Base-by-base conservation (phyloP, 805 yeast species). In the Candida gorgasii region DNA sequence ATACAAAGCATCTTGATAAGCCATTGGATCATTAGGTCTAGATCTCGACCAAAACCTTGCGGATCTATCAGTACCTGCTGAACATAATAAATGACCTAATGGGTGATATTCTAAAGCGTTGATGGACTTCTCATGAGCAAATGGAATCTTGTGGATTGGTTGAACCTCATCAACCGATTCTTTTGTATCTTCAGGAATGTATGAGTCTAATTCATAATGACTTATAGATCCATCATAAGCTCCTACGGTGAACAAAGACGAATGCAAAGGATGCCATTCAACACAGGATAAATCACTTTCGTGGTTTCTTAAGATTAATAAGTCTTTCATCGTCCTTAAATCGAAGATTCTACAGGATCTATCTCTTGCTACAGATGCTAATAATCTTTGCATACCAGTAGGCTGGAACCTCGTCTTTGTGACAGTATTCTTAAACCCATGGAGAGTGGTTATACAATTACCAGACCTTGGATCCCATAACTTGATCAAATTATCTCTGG, bases 361-460 rank as follows among this genome's bases (percentile, higher is more conserved):
- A 63, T 93, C 99, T 58, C 96, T 75, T 2, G 96, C 84, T 3
- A 88, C 84, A 0, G 96, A 86, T 0, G 96, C 97, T 24, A 92
- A 64, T 43, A 89, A 67, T 53, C 86, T 60, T 51, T 69, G 72
- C 24, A 86, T 81, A 14, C 96, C 93, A 26, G 72, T 79, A 1
- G 90, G 89, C 65, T 93, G 98, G 60, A 93, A 93, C 55, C 78
- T 72, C 1, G 95, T 81, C 52, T 84, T 82, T 23, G 89, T 79
- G n/a, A 93, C 88, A 0, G 98, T 92, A 63, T 93, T 96, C 57
- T 95, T 93, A 65, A 88, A 92, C 9, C 95, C 96, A 57, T 89
- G 88, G 20, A 93, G 63, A 0, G 97, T 90, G 2, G 89, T 72
- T 5, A 93, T 69, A 50, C 92, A 82, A 36, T 74, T 73, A 0